Conservation (phyloP, 2,329 filamentous ascomycete species). For the Colletotrichum sansevieriae region DNA sequence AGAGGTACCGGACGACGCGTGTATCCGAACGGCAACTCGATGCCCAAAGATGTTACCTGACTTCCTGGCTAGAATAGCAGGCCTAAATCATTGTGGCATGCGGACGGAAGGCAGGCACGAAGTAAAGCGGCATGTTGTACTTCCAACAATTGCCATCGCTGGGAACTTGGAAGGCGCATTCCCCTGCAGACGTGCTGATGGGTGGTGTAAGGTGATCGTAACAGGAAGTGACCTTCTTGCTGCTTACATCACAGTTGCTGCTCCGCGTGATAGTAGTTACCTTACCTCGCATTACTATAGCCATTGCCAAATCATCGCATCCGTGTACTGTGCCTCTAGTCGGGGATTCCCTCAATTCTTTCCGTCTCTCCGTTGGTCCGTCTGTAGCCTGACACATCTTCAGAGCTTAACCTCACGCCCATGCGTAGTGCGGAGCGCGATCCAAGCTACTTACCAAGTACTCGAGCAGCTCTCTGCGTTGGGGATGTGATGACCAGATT, state of each 20-base stretch:
- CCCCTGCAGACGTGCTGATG: slow-evolving; percentile 28
- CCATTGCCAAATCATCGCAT: not conserved
- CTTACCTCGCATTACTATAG: not conserved
- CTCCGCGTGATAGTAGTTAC: slow-evolving; percentile 13
- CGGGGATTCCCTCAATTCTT: slow-evolving; percentile 9
- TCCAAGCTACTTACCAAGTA: not conserved
- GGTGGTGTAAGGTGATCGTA: slow-evolving; percentile 23
- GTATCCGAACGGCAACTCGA: slow-evolving; percentile 27
- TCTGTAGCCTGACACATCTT: slow-evolving; percentile 14
- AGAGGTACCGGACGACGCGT: slow-evolving; percentile 34
- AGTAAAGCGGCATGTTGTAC: not conserved
- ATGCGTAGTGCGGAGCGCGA: slow-evolving; percentile 2
- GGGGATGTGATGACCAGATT: slow-evolving; percentile 19
- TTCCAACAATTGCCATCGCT: not conserved
- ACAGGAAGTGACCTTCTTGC: slow-evolving; percentile 29
- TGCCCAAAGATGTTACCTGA: not conserved
- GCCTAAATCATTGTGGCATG: too few relatives aligned
- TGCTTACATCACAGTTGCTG: slow-evolving; percentile 13
- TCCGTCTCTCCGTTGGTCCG: slow-evolving; percentile 26
- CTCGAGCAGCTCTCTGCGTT: slow-evolving; percentile 31
- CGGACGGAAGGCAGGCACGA: too few relatives aligned
- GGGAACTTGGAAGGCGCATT: slow-evolving; percentile 11
- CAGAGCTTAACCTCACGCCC: slow-evolving; percentile 35
- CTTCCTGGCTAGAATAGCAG: too few relatives aligned
- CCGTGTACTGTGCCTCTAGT: not conserved